These are phyloP conservation scores for Tylopilus orsonianus DNA, from an alignment of 1,284 basidiomycete genomes.

Conservation along the genomic window DNA sequence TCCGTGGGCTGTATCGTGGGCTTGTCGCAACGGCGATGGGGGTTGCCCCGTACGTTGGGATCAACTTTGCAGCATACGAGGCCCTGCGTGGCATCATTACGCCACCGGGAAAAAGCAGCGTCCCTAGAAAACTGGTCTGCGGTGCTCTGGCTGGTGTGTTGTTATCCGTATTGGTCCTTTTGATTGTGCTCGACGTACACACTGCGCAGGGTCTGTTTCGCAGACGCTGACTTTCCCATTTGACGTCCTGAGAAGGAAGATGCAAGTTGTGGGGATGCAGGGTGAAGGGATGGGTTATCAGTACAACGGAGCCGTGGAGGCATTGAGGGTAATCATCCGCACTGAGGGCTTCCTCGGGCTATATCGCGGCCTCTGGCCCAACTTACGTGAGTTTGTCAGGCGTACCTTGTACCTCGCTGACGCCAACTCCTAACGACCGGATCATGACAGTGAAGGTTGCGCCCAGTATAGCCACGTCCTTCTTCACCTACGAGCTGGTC, in stretches of 20 bases:
- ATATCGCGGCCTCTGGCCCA: slow-evolving; percentile 90
- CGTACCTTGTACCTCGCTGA: slow-evolving; percentile 11
- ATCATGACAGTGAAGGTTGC: slow-evolving; percentile 75
- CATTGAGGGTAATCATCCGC: slow-evolving; percentile 65
- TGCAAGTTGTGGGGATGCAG: slow-evolving; percentile 92
- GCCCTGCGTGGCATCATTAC: slow-evolving; percentile 69
- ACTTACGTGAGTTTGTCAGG: slow-evolving; percentile 67
- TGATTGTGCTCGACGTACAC: slow-evolving; percentile 11
- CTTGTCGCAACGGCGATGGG: slow-evolving; percentile 86
- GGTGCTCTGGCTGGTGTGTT: slow-evolving; percentile 72
- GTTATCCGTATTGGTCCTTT: neutral
- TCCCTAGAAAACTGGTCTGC: slow-evolving; percentile 65
- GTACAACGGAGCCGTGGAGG: slow-evolving; percentile 81
- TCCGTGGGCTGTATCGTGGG: slow-evolving; percentile 86
- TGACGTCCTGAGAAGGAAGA: slow-evolving; percentile 90
- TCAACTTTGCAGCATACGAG: slow-evolving; percentile 83
- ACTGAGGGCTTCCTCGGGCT: slow-evolving; percentile 75
- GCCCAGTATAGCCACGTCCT: slow-evolving; percentile 88
- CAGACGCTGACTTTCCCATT: slow-evolving; percentile 96
- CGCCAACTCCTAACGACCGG: slow-evolving; percentile 7
- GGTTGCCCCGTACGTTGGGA: slow-evolving; percentile 90
- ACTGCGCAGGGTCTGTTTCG: slow-evolving; percentile 67
- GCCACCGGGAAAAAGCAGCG: slow-evolving; percentile 69
- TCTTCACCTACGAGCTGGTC: slow-evolving; percentile 78
- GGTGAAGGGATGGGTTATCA: slow-evolving; percentile 57